phyloP scores from a whole-genome alignment of 345 rosid genomes.

The Brassica cretica region DNA sequence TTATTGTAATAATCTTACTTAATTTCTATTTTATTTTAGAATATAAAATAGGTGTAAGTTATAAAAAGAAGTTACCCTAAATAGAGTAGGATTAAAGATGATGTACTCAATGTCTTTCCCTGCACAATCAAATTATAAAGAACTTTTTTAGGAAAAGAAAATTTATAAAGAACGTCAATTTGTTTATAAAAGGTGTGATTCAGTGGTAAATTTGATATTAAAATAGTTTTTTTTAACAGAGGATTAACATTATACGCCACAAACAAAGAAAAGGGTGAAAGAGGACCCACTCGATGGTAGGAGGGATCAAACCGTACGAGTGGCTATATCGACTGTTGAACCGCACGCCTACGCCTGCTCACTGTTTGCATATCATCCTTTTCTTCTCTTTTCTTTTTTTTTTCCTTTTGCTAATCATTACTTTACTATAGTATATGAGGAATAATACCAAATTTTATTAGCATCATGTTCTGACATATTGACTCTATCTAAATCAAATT shows the following conservation, averaged over 20 bases:
- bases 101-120: background rate
- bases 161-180: background rate
- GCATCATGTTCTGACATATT: background rate
- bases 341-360: constrained; percentile 28
- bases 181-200: background rate
- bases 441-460: background rate
- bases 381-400: background rate
- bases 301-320: constrained; percentile 7
- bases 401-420: constrained; percentile 1
- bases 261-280: constrained; percentile 2
- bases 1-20: background rate
- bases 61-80: too few relatives aligned
- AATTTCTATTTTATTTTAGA: background rate
- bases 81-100: background rate
- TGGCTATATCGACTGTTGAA: constrained; percentile 24
- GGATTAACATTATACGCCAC: background rate
- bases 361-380: constrained; percentile 10
- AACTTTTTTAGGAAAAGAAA: background rate
- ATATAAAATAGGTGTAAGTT: background rate
- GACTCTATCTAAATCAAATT: background rate
- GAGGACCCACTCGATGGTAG: constrained; percentile 8
- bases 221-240: background rate
- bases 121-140: background rate
- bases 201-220: background rate
- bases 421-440: constrained; percentile 7